Evolutionary conservation across 176 grass and related monocot species (phyloP).

Genomic region (Typha latifolia): DNA sequence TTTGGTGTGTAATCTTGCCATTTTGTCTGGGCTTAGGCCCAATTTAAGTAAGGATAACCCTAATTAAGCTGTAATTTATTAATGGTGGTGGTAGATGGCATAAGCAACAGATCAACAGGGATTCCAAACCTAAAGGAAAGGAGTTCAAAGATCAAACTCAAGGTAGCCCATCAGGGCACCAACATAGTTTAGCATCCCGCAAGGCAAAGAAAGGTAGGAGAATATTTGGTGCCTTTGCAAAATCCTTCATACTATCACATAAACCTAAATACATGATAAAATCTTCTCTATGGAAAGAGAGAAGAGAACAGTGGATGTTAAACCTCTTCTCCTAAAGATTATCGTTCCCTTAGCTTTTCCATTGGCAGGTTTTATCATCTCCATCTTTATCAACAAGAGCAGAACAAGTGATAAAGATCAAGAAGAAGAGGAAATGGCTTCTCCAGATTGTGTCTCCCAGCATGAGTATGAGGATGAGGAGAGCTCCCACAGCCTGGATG

Average conservation of each 20-base stretch:
- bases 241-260: slow-evolving; percentile 16
- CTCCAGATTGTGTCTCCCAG: not conserved
- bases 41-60: not conserved
- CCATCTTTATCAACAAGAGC: slow-evolving; percentile 26
- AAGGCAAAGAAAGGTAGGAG: slow-evolving; percentile 71
- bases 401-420: slow-evolving; percentile 22
- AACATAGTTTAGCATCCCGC: slow-evolving; percentile 11
- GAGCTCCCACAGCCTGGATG: slow-evolving; percentile 21
- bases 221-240: slow-evolving; percentile 19
- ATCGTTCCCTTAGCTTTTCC: slow-evolving; percentile 46
- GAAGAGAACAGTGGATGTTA: slow-evolving; percentile 30
- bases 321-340: slow-evolving; percentile 62
- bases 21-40: too few relatives aligned
- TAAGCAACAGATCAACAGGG: not conserved
- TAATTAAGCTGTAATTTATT: not conserved
- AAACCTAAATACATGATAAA: slow-evolving; percentile 21
- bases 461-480: slow-evolving; percentile 11
- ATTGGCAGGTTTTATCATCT: slow-evolving; percentile 58
- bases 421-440: slow-evolving; percentile 35
- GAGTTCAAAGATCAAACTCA: slow-evolving; percentile 8
- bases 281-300: slow-evolving; percentile 57
- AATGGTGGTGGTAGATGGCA: not conserved
- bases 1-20: too few relatives aligned
- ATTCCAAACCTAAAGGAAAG: not conserved
- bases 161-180: not conserved